Evolutionary conservation across 2,329 filamentous ascomycete genomes (phyloP), one percentile per base, ranked within the genome.

Genomic region (Fusarium protoensiforme): DNA sequence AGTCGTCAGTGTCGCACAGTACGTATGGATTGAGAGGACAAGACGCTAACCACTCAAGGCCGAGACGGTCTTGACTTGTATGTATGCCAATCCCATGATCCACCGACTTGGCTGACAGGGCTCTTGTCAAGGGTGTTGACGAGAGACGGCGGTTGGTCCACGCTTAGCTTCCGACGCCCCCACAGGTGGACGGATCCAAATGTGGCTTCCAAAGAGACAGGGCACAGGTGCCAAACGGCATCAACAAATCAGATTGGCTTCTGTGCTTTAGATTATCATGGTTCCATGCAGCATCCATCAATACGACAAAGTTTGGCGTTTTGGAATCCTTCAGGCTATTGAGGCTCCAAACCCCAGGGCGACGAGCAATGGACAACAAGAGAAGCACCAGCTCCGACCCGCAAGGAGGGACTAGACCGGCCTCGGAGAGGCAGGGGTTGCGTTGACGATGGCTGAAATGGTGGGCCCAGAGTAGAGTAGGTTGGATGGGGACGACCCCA

Each of bases 61-160:
- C 68, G 51, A 78, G 73, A 69, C 60, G 66, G 72, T 78, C 69
- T 78, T 64, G 73, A 75, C 62, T 60, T 69, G 67, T 77, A 62
- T 66, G 68, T 67, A 69, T 73, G 46, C 66, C 72, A 71, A 74
- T 74, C 69, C 69, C 68, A 76, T 75, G 72, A 72, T 75, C 76
- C 76, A 78, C 76, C 63, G 58, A 67, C 65, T 67, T 68, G 60
- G 68, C 74, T 76, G 76, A 67, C 76, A 76, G 77, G 77, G 75
- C 66, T 64, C 64, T 51, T 67, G 56, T 68, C 67, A 67, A 72
- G 75, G 74, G 72, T 77, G 70, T 62, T 48, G 63, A 74, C 60
- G 61, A 65, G 35, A 65, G 65, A 56, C 38, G 43, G 71, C 63
- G 69, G 72, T 72, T 72, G 72, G 72, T 67, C 73, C 65, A 76